Evolutionary conservation across 2,329 filamentous ascomycete genomes (phyloP).

Genomic region (Talaromyces sp.): DNA sequence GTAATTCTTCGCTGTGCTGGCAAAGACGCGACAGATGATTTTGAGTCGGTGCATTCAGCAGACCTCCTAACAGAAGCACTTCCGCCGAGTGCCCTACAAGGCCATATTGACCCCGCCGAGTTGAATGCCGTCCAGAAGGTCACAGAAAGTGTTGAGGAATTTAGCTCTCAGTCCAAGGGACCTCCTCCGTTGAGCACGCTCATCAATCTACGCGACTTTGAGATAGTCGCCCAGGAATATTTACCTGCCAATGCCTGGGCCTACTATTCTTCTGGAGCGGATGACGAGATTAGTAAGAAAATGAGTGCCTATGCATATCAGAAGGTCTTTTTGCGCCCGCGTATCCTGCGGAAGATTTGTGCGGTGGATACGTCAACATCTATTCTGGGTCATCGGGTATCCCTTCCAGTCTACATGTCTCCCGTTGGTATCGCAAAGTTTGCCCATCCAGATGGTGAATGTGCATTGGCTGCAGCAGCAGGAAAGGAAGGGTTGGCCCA

Average conservation of each 20-base stretch:
- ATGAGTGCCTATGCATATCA: slow-evolving; percentile 48
- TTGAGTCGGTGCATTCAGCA: slow-evolving; percentile 37
- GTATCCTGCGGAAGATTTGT: slow-evolving; percentile 46
- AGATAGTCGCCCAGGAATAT: slow-evolving; percentile 35
- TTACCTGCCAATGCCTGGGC: slow-evolving; percentile 38
- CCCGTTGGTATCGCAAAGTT: slow-evolving; percentile 48
- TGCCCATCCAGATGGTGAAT: slow-evolving; percentile 48
- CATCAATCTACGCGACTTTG: slow-evolving; percentile 44
- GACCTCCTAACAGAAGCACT: slow-evolving; percentile 35
- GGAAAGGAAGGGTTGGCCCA: slow-evolving; percentile 40
- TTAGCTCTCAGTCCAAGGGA: background rate
- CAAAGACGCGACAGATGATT: slow-evolving; percentile 39
- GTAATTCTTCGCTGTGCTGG: slow-evolving; percentile 40
- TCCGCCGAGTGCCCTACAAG: slow-evolving; percentile 26
- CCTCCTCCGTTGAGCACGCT: slow-evolving; percentile 35
- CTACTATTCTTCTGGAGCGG: slow-evolving; percentile 55
- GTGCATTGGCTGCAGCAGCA: slow-evolving; percentile 45
- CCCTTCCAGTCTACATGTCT: slow-evolving; percentile 47
- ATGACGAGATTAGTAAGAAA: slow-evolving; percentile 52
- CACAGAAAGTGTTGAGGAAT: background rate
- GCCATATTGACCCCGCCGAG: slow-evolving; percentile 25
- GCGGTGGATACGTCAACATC: slow-evolving; percentile 39
- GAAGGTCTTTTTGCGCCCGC: slow-evolving; percentile 52
- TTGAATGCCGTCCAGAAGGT: background rate
- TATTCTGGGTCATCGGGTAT: slow-evolving; percentile 35